phyloP scores from a whole-genome alignment of 2,329 filamentous ascomycete genomes.

The Talaromyces amestolkiae region DNA sequence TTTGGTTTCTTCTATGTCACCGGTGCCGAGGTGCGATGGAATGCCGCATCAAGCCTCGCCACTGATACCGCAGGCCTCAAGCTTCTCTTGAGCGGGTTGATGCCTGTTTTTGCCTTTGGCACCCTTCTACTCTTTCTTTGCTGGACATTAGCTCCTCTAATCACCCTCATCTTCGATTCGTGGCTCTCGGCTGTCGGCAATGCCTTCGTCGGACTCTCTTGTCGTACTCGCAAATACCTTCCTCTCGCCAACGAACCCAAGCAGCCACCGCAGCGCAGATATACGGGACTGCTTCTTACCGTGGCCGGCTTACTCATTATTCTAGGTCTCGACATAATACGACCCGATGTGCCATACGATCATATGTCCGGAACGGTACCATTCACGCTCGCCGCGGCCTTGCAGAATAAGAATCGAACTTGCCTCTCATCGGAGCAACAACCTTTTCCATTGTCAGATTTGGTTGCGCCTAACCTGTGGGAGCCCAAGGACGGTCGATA shows the following conservation, averaged over 20 bases:
- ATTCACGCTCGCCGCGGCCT: constrained; percentile 26
- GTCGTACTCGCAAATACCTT: constrained; percentile 21
- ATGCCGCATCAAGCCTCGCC: constrained; percentile 30
- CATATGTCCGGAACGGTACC: constrained; percentile 34
- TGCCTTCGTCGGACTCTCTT: constrained; percentile 16
- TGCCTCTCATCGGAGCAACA: constrained; percentile 17
- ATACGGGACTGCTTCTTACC: neutral
- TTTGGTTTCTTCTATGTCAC: constrained; percentile 34
- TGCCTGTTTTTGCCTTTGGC: constrained; percentile 27
- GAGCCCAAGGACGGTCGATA: constrained; percentile 27
- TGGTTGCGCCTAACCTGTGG: constrained; percentile 30
- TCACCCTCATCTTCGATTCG: constrained; percentile 23
- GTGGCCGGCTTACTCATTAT: neutral
- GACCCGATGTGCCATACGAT: constrained; percentile 31
- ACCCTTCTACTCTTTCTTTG: constrained; percentile 24
- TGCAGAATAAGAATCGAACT: constrained; percentile 17
- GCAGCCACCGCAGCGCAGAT: neutral
- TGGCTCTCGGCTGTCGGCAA: constrained; percentile 27
- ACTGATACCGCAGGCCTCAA: constrained; percentile 31
- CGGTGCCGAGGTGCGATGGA: constrained; percentile 33
- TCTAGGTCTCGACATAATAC: constrained; percentile 22
- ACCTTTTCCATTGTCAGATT: constrained; percentile 27
- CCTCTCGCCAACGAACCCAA: constrained; percentile 16
- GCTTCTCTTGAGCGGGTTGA: constrained; percentile 31
- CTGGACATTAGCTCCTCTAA: constrained; percentile 24